Conservation (phyloP, 352 stramenopile genomes). For the Globisporangium abappressorium region DNA sequence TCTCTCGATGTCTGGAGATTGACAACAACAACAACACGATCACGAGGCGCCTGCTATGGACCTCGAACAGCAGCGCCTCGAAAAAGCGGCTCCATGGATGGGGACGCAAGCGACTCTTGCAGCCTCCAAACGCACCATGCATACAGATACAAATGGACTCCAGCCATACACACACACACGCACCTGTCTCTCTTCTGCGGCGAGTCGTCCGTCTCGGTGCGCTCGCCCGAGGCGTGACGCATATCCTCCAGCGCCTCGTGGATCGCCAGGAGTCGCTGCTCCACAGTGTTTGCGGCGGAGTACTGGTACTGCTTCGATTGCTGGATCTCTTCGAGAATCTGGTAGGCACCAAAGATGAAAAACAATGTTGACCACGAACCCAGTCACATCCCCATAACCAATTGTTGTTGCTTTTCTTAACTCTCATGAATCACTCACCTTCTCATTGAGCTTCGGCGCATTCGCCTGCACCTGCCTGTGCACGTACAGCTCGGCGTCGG, state of each 20-base stretch:
- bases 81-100: background rate
- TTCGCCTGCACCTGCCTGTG: conserved; percentile 19
- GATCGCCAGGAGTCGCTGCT: conserved; percentile 53
- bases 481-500: conserved; percentile 45
- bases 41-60: background rate
- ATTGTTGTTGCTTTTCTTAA: background rate
- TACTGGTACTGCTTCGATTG: conserved; percentile 16
- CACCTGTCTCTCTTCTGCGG: conserved; percentile 49
- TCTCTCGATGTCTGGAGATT: conserved; percentile 23
- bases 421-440: conserved; percentile 2
- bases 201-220: conserved; percentile 54
- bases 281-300: conserved; percentile 39
- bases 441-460: background rate
- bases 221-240: conserved; percentile 37
- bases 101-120: background rate
- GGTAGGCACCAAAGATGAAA: background rate
- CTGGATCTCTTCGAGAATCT: conserved; percentile 38
- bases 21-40: background rate
- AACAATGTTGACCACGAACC: background rate
- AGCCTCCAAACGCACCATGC: conserved; percentile 10
- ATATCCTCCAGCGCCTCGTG: conserved; percentile 66
- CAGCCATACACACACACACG: conserved; percentile 13
- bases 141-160: conserved; percentile 14
- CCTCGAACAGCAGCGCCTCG: conserved; percentile 2
- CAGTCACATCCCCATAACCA: background rate